phyloP scores from a whole-genome alignment of 2,329 filamentous ascomycete species.

The Arachnopeziza araneosa region DNA sequence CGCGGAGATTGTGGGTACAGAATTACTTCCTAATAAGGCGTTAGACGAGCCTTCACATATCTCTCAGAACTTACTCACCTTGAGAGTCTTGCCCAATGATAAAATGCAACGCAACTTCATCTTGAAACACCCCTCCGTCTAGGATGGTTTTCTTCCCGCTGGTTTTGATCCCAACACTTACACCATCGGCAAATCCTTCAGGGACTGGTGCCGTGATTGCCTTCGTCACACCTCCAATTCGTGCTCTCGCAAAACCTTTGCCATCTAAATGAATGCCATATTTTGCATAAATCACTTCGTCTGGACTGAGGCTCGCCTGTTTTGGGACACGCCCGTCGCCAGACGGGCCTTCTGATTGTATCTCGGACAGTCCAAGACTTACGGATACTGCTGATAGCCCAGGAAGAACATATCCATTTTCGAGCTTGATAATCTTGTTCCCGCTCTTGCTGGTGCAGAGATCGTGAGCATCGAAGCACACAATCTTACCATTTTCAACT shows the following conservation, averaged over 20 bases:
- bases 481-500: conserved; percentile 35
- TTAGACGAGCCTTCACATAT: conserved; percentile 4
- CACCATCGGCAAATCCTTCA: conserved; percentile 33
- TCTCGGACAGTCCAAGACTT: conserved; percentile 45
- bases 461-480: conserved; percentile 33
- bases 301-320: conserved; percentile 27
- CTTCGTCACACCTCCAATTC: conserved; percentile 39
- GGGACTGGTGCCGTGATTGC: conserved; percentile 36
- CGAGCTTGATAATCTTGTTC: conserved; percentile 32
- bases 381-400: conserved; percentile 45
- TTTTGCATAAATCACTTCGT: conserved; percentile 35
- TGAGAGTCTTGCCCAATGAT: conserved; percentile 33
- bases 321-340: conserved; percentile 39
- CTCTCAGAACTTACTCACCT: conserved; percentile 15
- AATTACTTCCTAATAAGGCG: conserved; percentile 15
- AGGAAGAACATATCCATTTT: conserved; percentile 43
- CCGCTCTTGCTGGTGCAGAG: conserved; percentile 28
- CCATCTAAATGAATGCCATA: conserved; percentile 38
- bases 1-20: conserved; percentile 28
- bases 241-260: conserved; percentile 36
- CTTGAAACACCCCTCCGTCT: conserved; percentile 37
- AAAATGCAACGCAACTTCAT: conserved; percentile 40
- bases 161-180: conserved; percentile 39
- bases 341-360: conserved; percentile 38
- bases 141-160: conserved; percentile 34